Percentiles rank a stretch among this genome's conserved stretches.
phyloP scores from a whole-genome alignment of 2,329 filamentous ascomycete genomes.

The Aspergillus niger region DNA sequence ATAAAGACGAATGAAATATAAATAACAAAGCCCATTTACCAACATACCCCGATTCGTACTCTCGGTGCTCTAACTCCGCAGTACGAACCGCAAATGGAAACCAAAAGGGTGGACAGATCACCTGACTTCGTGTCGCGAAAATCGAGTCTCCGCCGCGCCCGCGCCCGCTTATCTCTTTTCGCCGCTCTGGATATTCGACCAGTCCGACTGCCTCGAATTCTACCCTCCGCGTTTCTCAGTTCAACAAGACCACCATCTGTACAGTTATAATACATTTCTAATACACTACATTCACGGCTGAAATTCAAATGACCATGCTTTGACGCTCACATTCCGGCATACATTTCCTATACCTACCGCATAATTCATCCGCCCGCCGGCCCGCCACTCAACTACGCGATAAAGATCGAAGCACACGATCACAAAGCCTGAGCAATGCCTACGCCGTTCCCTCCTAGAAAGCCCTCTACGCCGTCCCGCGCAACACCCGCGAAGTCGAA shows the following conservation, averaged over 20 bases:
- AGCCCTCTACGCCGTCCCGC: neutral
- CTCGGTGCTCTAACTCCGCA: too few species aligned
- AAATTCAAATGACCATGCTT: too few species aligned
- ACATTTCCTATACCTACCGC: neutral
- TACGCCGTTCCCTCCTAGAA: neutral
- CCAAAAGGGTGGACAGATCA: conserved; percentile 5
- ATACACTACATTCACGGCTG: too few species aligned
- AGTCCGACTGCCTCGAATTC: too few species aligned
- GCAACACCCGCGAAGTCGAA: conserved; percentile 27
- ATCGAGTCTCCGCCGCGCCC: conserved; percentile 23
- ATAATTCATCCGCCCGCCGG: neutral
- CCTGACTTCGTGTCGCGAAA: conserved; percentile 27
- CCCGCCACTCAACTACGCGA: neutral
- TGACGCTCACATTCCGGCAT: neutral
- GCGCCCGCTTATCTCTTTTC: neutral
- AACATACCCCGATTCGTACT: too few species aligned
- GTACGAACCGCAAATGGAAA: neutral
- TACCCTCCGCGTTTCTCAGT: neutral
- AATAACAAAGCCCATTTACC: too few species aligned
- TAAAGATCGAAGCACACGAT: neutral
- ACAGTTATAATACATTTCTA: too few species aligned
- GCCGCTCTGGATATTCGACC: neutral
- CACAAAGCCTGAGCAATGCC: neutral
- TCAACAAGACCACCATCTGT: neutral
- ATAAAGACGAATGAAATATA: too few species aligned